Percentiles rank a stretch among this genome's conserved stretches.
phyloP scores from a whole-genome alignment of 2,329 filamentous ascomycete species.

The Emergomyces pasteurianus region DNA sequence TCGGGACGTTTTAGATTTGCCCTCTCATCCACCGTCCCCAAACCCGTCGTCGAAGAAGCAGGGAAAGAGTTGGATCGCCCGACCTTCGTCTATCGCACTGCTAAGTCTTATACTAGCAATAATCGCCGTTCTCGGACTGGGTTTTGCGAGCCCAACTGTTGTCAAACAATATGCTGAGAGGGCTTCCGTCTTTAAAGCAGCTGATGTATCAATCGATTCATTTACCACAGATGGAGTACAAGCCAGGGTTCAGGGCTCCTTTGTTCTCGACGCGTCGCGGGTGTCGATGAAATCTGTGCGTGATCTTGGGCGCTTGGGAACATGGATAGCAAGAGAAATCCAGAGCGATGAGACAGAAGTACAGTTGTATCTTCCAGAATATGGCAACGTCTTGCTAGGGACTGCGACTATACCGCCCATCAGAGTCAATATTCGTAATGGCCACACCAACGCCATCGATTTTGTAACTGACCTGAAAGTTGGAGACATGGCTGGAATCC shows the following conservation, averaged over 20 bases:
- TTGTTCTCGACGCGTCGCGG: conserved; percentile 64
- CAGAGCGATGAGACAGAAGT: conserved; percentile 63
- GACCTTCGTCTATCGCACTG: conserved; percentile 70
- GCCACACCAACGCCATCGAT: conserved; percentile 64
- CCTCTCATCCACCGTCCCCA: conserved; percentile 11
- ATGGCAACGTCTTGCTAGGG: conserved; percentile 64
- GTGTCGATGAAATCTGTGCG: conserved; percentile 61
- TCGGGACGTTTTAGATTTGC: conserved; percentile 13
- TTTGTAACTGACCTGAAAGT: conserved; percentile 65
- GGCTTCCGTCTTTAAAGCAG: conserved; percentile 70
- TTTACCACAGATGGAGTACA: conserved; percentile 68
- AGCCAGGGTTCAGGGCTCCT: conserved; percentile 69
- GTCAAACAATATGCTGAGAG: conserved; percentile 79
- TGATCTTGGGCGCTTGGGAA: conserved; percentile 63
- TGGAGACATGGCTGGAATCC: conserved; percentile 64
- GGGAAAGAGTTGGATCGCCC: conserved; percentile 38
- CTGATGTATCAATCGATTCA: conserved; percentile 70
- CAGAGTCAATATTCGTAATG: conserved; percentile 64
- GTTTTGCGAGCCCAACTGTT: conserved; percentile 68
- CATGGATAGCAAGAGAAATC: conserved; percentile 66
- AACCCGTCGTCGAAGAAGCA: conserved; percentile 12
- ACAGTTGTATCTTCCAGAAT: conserved; percentile 70
- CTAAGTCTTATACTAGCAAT: conserved; percentile 50
- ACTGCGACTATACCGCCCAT: conserved; percentile 65
- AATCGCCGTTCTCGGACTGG: conserved; percentile 60